phyloP scores from a whole-genome alignment of 225 moss, liverwort and hornwort species.

The Pleurozium schreberi region DNA sequence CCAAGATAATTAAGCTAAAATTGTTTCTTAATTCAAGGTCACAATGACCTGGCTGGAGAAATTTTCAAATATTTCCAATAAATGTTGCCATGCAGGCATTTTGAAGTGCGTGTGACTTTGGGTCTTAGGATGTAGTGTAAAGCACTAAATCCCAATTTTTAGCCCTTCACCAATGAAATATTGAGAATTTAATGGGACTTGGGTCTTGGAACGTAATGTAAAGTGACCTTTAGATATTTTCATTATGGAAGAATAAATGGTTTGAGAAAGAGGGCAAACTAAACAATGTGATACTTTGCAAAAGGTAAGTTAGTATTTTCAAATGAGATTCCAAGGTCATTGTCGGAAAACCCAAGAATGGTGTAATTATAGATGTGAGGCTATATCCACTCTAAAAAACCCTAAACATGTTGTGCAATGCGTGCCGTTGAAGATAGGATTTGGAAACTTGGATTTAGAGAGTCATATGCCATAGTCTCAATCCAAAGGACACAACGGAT shows the following conservation, averaged over 20 bases:
- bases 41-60: neutral
- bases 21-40: no score
- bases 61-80: neutral
- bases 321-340: neutral
- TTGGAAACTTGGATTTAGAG: neutral
- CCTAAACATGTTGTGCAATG: neutral
- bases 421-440: neutral
- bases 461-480: no score
- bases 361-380: no score
- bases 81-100: neutral
- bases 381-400: neutral
- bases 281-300: neutral
- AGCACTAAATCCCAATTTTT: neutral
- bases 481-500: no score
- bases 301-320: neutral
- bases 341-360: rapidly evolving
- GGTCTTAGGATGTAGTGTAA: rapidly evolving
- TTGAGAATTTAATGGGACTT: neutral
- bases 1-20: no score
- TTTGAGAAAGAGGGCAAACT: neutral
- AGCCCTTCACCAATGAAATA: neutral
- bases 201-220: rapidly evolving
- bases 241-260: neutral
- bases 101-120: neutral
- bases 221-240: rapidly evolving